Percentiles rank a stretch among this genome's conserved stretches.
These are phyloP conservation scores for Bretschneidera sinensis DNA, from an alignment of 345 rosid genomes.

Conservation along the genomic window DNA sequence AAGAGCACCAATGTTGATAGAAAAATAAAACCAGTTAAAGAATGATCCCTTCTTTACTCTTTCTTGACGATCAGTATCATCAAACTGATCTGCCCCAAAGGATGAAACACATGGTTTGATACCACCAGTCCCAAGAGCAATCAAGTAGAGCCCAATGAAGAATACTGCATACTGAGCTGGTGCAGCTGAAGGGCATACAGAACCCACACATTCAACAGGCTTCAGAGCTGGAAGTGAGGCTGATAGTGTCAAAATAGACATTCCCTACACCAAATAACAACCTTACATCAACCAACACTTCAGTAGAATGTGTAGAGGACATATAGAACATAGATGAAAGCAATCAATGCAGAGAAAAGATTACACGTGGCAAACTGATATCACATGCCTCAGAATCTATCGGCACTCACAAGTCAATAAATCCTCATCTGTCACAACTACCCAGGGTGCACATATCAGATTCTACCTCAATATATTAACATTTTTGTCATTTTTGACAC, in stretches of 20 bases:
- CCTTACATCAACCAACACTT: slow-evolving; percentile 9
- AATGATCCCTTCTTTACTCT: slow-evolving; percentile 82
- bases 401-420: too few relatives aligned
- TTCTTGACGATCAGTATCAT: slow-evolving; percentile 75
- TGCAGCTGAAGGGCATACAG: slow-evolving; percentile 65
- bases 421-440: too few relatives aligned
- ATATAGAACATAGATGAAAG: not conserved
- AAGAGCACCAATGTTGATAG: slow-evolving; percentile 86
- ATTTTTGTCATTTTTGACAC: too few relatives aligned
- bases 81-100: slow-evolving; percentile 96
- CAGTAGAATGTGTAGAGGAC: not conserved
- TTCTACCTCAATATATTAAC: too few relatives aligned
- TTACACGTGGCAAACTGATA: too few relatives aligned
- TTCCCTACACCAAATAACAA: slow-evolving; percentile 51
- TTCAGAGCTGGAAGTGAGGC: slow-evolving; percentile 63
- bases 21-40: slow-evolving; percentile 94
- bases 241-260: slow-evolving; percentile 77
- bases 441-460: too few relatives aligned
- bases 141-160: slow-evolving; percentile 84
- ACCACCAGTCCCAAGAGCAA: slow-evolving; percentile 91
- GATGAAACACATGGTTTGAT: slow-evolving; percentile 96
- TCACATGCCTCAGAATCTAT: too few relatives aligned
- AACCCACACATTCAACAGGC: slow-evolving; percentile 61
- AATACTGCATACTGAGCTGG: slow-evolving; percentile 64
- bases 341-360: not conserved